Base-by-base conservation (phyloP, 2,329 filamentous ascomycete species). In the Microcyclospora pomicola region DNA sequence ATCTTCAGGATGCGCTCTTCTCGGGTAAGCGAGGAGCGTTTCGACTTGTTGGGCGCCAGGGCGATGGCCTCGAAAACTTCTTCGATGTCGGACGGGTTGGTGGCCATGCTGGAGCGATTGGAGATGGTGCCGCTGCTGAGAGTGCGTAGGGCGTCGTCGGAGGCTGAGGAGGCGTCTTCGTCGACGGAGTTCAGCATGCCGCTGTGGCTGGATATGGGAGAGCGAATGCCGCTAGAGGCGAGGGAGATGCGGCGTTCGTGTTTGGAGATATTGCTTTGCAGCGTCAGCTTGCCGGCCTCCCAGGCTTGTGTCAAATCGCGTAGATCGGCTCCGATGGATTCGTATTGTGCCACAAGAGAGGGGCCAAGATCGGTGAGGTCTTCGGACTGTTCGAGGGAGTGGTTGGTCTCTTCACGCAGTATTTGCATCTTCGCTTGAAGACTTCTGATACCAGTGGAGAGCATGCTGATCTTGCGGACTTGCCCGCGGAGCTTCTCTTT, bases 351-450 rank as follows among this genome's bases (percentile, higher is more conserved):
- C 70, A 94, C 79, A 30, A 96, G 69, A 44, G 77, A 78, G 1
- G 79, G 73, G 0, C 82, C 84, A 12, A 94, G 71, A 47, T 93
- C 82, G 14, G 55, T 55, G 12, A 58, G 47, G 31, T 59, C 57
- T 13, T 67, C 64, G 1, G 82, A 77, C 49, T 80, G 77, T 51
- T 93, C 82, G 19, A 94, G 62, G 32, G 77, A 77, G 42, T 75
- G 75, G 53, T 83, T 84, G 0, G 86, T 92, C 59, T 95, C 86
- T 58, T 98, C 91, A 35, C 85, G 77, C 38, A 96, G 65, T 6
- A 98, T 69, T 42, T 92, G 86, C 65, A 98, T 77, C 60, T 96
- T 98, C 28, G 91, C 91, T 60, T 96, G 88, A 35, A 98, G 69
- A 9, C 84, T 83, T 19, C 87, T 79, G 43, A 96, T 93, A 12